Conservation (phyloP, 371 early-diverging fungal species). For the Apophysomyces trapeziformis region DNA sequence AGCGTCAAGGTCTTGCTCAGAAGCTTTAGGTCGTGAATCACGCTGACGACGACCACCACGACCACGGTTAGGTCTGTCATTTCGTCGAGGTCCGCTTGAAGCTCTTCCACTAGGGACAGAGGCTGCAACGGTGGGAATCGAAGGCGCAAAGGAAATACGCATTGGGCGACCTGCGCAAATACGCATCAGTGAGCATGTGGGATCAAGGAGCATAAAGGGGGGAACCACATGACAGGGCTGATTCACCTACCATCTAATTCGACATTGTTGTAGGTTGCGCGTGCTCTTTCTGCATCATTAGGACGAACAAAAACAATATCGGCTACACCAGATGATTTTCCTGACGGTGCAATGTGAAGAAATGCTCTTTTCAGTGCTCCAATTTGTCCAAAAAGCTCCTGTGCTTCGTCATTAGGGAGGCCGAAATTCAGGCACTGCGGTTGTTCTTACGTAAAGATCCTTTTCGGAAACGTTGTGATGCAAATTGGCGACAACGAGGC, state of each 20-base stretch:
- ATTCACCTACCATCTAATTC: constrained; percentile 62
- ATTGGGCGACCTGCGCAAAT: constrained; percentile 48
- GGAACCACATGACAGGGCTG: neutral
- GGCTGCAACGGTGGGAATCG: constrained; percentile 16
- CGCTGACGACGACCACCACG: constrained; percentile 26
- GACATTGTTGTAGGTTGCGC: constrained; percentile 60
- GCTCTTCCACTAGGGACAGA: constrained; percentile 11
- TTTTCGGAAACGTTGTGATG: constrained; percentile 69
- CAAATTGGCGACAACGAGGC: constrained; percentile 59
- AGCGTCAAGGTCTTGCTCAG: constrained; percentile 52
- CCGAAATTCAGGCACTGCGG: neutral
- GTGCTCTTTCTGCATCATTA: constrained; percentile 57
- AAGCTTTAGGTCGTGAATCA: constrained; percentile 39
- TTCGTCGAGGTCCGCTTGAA: constrained; percentile 13
- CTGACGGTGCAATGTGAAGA: constrained; percentile 61
- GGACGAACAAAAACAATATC: constrained; percentile 57
- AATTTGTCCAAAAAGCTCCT: constrained; percentile 62
- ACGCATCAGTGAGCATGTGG: constrained; percentile 5
- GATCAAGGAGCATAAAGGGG: neutral
- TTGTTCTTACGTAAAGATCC: constrained; percentile 64
- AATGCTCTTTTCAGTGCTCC: constrained; percentile 55
- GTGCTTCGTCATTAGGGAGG: constrained; percentile 11
- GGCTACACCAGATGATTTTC: constrained; percentile 69
- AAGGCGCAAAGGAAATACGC: constrained; percentile 41
- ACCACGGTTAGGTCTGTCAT: constrained; percentile 23